Percentiles rank a stretch among this genome's conserved stretches.
Conservation (phyloP, 179 eudicot species). For the Sideroxylon spinosum region DNA sequence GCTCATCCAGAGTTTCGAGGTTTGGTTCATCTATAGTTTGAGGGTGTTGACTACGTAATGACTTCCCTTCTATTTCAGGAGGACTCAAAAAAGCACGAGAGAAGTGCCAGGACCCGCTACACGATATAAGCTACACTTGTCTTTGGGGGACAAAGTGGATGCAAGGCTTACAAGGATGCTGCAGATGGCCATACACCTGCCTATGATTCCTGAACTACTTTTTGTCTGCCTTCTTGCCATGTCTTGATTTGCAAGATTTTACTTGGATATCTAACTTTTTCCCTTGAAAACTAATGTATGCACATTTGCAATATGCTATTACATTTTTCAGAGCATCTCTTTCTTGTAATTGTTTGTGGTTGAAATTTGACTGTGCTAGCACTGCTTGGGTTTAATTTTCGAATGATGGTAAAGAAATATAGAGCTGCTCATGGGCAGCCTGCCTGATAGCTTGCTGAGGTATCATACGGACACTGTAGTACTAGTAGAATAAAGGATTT, state of each 20-base stretch:
- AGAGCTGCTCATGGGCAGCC: too few relatives aligned
- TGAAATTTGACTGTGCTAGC: neutral
- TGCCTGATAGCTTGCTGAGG: too few relatives aligned
- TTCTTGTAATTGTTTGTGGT: neutral
- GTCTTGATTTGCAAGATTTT: neutral
- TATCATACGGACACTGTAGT: too few relatives aligned
- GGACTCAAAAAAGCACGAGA: conserved; percentile 70
- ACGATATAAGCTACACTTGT: conserved; percentile 21
- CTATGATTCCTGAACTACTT: neutral
- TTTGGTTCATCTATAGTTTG: too few relatives aligned
- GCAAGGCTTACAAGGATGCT: neutral
- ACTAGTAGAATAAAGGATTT: too few relatives aligned
- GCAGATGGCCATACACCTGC: too few relatives aligned
- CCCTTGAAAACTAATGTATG: neutral
- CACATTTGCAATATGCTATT: neutral
- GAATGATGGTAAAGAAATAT: too few relatives aligned
- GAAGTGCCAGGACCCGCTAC: conserved; percentile 67
- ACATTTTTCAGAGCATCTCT: neutral
- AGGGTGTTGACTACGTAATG: neutral
- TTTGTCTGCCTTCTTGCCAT: neutral
- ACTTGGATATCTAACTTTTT: neutral
- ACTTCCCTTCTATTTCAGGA: conserved; percentile 40
- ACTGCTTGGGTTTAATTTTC: too few relatives aligned
- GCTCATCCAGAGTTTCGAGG: neutral
- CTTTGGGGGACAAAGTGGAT: neutral